phyloP scores from a whole-genome alignment of 495 filamentous ascomycete species.

The Penicillium canariense region DNA sequence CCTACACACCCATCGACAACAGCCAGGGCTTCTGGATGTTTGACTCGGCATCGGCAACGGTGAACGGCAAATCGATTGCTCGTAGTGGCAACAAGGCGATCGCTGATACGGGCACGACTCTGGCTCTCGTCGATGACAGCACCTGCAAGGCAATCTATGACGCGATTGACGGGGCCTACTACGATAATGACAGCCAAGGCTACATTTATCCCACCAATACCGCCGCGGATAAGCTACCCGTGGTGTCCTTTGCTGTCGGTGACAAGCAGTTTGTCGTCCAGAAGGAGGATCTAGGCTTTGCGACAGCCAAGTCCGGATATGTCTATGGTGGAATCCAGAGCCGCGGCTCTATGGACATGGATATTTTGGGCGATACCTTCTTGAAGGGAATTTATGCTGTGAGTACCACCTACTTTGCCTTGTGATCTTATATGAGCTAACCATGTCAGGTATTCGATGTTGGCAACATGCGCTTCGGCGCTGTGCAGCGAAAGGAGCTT shows the following conservation, averaged over 20 bases:
- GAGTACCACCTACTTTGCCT: conserved; percentile 28
- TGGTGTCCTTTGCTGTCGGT: conserved; percentile 67
- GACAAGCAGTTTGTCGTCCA: conserved; percentile 63
- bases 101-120: conserved; percentile 75
- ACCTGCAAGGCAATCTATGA: conserved; percentile 67
- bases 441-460: conserved; percentile 66
- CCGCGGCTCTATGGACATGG: conserved; percentile 61
- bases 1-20: conserved; percentile 66
- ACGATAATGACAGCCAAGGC: conserved; percentile 63
- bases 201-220: conserved; percentile 62
- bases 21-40: conserved; percentile 74
- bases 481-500: conserved; percentile 61
- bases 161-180: conserved; percentile 64
- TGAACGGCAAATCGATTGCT: conserved; percentile 58
- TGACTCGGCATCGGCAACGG: conserved; percentile 54
- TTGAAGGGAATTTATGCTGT: conserved; percentile 75
- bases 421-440: not conserved
- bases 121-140: conserved; percentile 66
- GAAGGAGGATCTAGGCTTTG: conserved; percentile 70
- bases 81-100: conserved; percentile 71
- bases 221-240: conserved; percentile 58
- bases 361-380: conserved; percentile 74
- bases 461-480: conserved; percentile 67
- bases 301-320: conserved; percentile 55
- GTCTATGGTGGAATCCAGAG: conserved; percentile 77